Evolutionary conservation across 1,284 basidiomycete species (phyloP).

Genomic region (Malassezia sympodialis): DNA sequence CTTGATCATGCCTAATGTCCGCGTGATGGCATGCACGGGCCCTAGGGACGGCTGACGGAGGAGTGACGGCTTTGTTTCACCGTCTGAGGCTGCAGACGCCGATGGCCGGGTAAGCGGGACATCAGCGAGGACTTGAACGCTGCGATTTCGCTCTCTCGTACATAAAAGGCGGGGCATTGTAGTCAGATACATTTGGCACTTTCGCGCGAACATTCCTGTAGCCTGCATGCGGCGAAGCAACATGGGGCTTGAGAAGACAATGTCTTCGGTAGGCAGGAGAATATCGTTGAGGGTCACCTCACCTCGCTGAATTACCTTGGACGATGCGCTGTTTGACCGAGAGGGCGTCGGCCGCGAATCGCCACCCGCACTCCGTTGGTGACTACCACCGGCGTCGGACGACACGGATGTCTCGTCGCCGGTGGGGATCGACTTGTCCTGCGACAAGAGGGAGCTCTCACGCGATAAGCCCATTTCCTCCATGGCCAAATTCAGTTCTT

Average conservation of each 20-base stretch:
- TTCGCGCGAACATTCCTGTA: conserved; percentile 48
- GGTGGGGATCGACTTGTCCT: conserved; percentile 1
- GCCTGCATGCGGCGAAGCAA: conserved; percentile 34
- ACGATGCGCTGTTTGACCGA: background rate
- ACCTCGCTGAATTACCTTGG: background rate
- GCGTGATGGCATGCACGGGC: background rate
- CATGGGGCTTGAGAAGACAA: conserved; percentile 35
- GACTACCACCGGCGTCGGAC: background rate
- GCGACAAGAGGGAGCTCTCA: background rate
- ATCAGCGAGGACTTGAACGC: conserved; percentile 49
- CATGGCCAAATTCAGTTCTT: background rate
- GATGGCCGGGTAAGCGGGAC: conserved; percentile 4
- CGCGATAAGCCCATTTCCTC: background rate
- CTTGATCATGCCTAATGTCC: background rate
- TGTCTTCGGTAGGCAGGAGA: conserved; percentile 32
- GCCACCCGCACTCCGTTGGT: background rate
- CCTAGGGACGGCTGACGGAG: background rate
- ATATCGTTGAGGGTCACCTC: conserved; percentile 8
- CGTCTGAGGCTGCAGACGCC: background rate
- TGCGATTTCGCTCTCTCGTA: conserved; percentile 50
- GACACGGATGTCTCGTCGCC: background rate
- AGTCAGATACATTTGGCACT: conserved; percentile 52
- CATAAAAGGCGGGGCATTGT: conserved; percentile 53
- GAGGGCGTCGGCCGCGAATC: background rate
- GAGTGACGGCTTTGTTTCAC: background rate